phyloP scores from a whole-genome alignment of 495 filamentous ascomycete genomes.

The Clohesyomyces aquaticus region DNA sequence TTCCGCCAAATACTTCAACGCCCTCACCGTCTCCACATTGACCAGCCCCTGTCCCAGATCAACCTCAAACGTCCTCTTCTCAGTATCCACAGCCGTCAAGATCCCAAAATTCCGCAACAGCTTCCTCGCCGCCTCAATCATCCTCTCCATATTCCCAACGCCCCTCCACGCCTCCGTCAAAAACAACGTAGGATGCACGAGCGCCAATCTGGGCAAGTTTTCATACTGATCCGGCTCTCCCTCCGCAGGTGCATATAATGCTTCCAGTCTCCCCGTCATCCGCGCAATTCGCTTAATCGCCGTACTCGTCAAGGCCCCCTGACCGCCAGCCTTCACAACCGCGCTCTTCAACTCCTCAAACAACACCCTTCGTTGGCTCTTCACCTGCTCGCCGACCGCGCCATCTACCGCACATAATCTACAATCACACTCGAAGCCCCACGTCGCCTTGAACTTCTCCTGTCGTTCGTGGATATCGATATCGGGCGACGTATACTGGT shows the following conservation, averaged over 20 bases:
- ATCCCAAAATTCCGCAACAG: conserved; percentile 54
- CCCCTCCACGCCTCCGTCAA: conserved; percentile 48
- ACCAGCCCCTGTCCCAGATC: conserved; percentile 42
- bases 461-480: conserved; percentile 23
- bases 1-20: conserved; percentile 48
- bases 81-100: conserved; percentile 36
- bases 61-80: conserved; percentile 33
- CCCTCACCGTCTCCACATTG: conserved; percentile 50
- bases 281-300: conserved; percentile 32
- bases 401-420: conserved; percentile 21
- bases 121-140: conserved; percentile 45
- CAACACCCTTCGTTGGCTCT: conserved; percentile 5
- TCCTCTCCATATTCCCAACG: conserved; percentile 49
- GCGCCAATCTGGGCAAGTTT: conserved; percentile 46
- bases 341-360: conserved; percentile 29
- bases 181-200: conserved; percentile 53
- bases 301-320: conserved; percentile 17
- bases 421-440: conserved; percentile 33
- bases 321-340: conserved; percentile 17
- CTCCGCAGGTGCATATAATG: conserved; percentile 11
- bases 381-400: neutral
- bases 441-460: conserved; percentile 19
- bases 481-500: conserved; percentile 27
- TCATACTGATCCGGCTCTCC: conserved; percentile 39
- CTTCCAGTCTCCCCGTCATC: conserved; percentile 12